Evolutionary conservation across 2,329 filamentous ascomycete genomes (phyloP), one percentile per base, ranked within the genome.

Genomic region (Calonectria hongkongensis): DNA sequence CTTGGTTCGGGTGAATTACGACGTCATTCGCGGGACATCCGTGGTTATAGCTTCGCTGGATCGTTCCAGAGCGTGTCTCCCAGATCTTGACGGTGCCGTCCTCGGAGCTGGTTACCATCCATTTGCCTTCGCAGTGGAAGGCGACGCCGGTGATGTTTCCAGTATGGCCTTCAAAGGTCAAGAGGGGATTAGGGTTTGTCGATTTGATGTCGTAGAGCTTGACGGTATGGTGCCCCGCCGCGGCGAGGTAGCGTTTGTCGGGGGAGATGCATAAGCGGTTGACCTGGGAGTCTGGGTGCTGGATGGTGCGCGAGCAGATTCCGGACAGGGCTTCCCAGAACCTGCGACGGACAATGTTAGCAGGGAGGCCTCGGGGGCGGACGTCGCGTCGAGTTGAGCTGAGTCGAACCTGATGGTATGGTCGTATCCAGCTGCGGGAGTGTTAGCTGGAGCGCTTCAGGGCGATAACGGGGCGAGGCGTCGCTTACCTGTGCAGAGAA

Each of bases 191-290:
- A 2, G 97, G 96, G 80, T 98, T 98, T n/a, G 95, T 96, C 18
- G 95, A 98, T 82, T 98, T 98, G 88, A 98, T 98, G 82, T 99
- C 97, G 87, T 97, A 99, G 71, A 99, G 94, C 86, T 98, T 98
- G 82, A 99, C 95, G 65, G 94, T 95, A 84, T 96, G 90, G 82
- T 93, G 90, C 78, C 90, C 90, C 9, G 90, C 90, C n/a, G 95
- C 96, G 41, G 96, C 96, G 68, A 98, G 93, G 85, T 94, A 98
- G 75, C 96, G 94, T 86, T 99, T 99, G 87, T 99, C 97, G 75
- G 97, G 97, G 15, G 97, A 98, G 81, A 99, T 99, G 85, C 96
- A 98, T 62, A 99, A 93, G 51, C 97, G 94, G 86, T 99, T 99
- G 79, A 99, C 97, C 85, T 99, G 97, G 12, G 96, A 98, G 85